Evolutionary conservation across 345 rosid genomes (phyloP), one percentile per base, ranked within the genome.

Genomic region (Pelargonium nanum): DNA sequence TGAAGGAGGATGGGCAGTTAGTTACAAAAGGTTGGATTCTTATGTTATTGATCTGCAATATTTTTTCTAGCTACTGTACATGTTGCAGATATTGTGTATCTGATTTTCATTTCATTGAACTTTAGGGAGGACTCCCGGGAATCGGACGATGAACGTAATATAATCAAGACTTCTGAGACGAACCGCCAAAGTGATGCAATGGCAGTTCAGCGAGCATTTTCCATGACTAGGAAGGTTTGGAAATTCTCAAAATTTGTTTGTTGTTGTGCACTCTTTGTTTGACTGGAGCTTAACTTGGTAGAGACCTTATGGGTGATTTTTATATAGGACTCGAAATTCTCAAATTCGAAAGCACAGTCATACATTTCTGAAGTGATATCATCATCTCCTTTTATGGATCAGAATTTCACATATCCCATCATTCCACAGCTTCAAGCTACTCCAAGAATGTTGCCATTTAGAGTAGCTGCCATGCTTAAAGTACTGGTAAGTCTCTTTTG

Each of bases 1-100:
- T 53, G 99, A 93, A 83, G 99, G 99, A 51, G 89, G 94, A 56
- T 93, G 97, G 92, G 76, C 65, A 26, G 91, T 90, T 71, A 89
- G 78, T 59, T 73, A 83, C 77, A 86, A 83, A 81, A 85, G 96
- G 99, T 93, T 71, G 58, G 78, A 45, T 32, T 44, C 55, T 55
- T 59, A 28, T 50, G 71, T 62, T 50, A 67, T 53, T 26, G 24
- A 24, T 65, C 52, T 62, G 45, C 22, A 19, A 19, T 26, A 2
- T 24, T 24, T 58, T 24, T 59, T 12, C 22, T 30, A 4, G 59
- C 20, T 55, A 26, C 60, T 56, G 24, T n/a, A 26, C 50, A 53
- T 57, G 26, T 54, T 44, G 53, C 30, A 7, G 54, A 60, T 55
- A 56, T 50, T 65, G 60, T 66, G 65, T 56, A 62, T 30, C 62